Base-by-base conservation (phyloP, 129 eudicot genomes). In the Escallonia rubra region DNA sequence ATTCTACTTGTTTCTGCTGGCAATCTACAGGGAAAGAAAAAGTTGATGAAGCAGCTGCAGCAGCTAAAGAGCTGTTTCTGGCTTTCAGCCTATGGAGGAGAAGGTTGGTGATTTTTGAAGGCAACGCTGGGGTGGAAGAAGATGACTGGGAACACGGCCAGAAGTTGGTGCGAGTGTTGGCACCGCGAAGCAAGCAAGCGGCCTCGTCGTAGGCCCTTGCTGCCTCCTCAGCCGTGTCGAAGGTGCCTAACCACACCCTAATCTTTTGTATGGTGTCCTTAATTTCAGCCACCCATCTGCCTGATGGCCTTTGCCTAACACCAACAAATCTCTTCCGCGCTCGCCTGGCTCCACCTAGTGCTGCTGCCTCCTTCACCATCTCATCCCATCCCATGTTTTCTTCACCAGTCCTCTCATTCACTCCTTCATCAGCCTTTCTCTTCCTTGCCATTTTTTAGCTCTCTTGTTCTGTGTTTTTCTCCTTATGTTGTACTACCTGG, bases 201-300 rank as follows among this genome's bases (percentile, higher is more conserved):
- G 96, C 96, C 70, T 89, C 96, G 61, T 89, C 96, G 54, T 89
- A 89, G 43, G 96, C 96, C 77, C 96, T 83, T 12, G 96, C 96
- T 40, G 96, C 96, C 55, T 85, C 93, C 54, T 89, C 96, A 14
- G 96, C 93, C 4, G 96, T 89, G 75, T 89, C 96, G 76, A 80
- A 85, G 4, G 92, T 89, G 39, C 92, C 96, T 23, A 89, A 59
- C 96, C 96, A 89, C 59, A 89, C 92, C 66, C 96, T 83, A 34
- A 89, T 89, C 73, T 83, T 89, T 14, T 89, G 96, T 69, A 89
- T 89, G 34, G 96, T 89, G 72, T 89, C 96, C 66, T 89, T 89
- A 38, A 89, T 89, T 69, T 89, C 96, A 3, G 96, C 92, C 77
- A 89, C 96, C 92, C 92, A 89, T 49, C 96, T 55, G 15, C 96